Evolutionary conservation across 768 basidiomycete genomes (phyloP), one percentile per base, ranked within the genome.

Genomic region (Pholiota conissans): DNA sequence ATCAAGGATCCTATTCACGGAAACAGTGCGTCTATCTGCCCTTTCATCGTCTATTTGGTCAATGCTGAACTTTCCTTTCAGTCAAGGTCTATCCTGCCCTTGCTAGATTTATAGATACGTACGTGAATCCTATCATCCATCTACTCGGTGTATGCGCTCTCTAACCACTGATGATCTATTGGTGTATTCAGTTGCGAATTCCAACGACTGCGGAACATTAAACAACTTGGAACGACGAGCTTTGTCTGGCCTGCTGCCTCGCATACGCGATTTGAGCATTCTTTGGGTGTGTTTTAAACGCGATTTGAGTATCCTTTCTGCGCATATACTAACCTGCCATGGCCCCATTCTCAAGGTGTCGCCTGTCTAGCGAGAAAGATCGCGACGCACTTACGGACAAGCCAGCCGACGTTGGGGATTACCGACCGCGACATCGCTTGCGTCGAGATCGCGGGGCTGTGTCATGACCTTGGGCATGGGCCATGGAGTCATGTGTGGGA

Each of bases 401-500:
- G 69, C 6, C 91, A 94, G 59, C 84, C 83, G 0, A 74, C 82
- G 9, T 78, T 93, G 1, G 73, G 71, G 0, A 91, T 93, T 56
- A 86, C 84, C 0, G 78, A 86, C 42, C 79, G 90, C 18, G 90
- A 94, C 57, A 76, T 93, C 28, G 77, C 79, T 49, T 93, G 92
- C 57, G 86, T 93, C 16, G 86, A 89, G 57, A 74, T 93, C 22
- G 91, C 91, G 0, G 92, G 90, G 0, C 75, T 93, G 2, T 92
- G 91, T 56, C 92, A 93, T 63, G 91, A 93, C 69, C 81, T 93
- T 3, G 91, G 90, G 0, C 91, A 93, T 64, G 92, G 92, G 0
- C 91, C 91, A 0, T 93, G 89, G 85, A 88, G 85, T 57, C 92
- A 94, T 68, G 86, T 93, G 7, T 94, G 89, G 87, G 91, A 94